Base-by-base conservation (phyloP, 345 rosid genomes). In the Arabis alpina region DNA sequence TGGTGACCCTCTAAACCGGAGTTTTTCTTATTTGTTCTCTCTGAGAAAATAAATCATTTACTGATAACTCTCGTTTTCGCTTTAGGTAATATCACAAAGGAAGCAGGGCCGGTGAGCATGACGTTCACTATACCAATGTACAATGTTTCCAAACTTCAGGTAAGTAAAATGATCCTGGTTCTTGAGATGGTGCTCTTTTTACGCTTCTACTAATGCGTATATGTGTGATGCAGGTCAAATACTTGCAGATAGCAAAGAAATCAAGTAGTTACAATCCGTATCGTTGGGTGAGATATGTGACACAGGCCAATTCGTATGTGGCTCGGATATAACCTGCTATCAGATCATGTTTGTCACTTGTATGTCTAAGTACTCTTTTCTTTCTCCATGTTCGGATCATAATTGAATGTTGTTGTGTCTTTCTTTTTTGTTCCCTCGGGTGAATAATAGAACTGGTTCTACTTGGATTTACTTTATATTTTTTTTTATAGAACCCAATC, bases 241-340 rank as follows among this genome's bases (percentile, higher is more conserved):
- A 89, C 84, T 83, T 94, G 84, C 98, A 91, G 88, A 94, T 91
- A 79, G 95, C 95, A 34, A 94, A 91, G 92, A 94, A 91, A 74
- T 85, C 93, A 28, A 77, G 87, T 57, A 68, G 80, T 16, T 82
- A 86, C 58, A 91, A 91, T 77, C 97, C 99, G 36, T 94, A 94
- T 77, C 86, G 97, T 74, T 91, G 96, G 99, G 99, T 94, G 82
- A 88, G 99, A 82, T 91, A 94, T 15, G 97, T 94, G 27, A 94
- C 99, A 28, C 99, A 94, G 80, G 92, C 99, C 67, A 94, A 94
- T 72, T 94, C 99, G 3, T 94, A 94, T 62, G 99, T 94, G 68
- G 96, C 97, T 73, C 87, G 97, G 16, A 58, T 91, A 51, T 86
- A 80, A 86, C 54, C 34, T 40, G 8, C 54, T 62, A 25, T 41